Conservation (phyloP, 2,329 filamentous ascomycete genomes). For the Knoxdaviesia proteae region DNA sequence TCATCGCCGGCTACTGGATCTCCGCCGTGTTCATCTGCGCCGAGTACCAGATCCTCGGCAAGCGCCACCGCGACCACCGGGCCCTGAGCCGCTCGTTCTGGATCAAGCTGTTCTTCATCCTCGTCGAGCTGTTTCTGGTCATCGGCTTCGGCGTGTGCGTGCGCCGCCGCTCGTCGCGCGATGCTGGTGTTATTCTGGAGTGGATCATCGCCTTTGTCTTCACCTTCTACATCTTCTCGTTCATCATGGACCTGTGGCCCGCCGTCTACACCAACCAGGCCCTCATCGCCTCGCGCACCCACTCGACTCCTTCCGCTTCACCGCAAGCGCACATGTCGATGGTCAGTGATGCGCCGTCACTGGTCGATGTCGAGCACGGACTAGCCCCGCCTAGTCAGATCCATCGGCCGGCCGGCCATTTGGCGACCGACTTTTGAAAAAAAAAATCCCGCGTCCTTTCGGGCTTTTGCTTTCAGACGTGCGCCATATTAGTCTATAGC, state of each 20-base stretch:
- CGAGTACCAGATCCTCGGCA: conserved; percentile 51
- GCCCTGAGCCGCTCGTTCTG: conserved; percentile 64
- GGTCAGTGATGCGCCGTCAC: too few species aligned
- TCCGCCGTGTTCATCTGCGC: conserved; percentile 75
- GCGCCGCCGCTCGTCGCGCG: conserved; percentile 22
- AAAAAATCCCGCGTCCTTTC: too few species aligned
- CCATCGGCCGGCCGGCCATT: too few species aligned
- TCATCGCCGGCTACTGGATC: conserved; percentile 70
- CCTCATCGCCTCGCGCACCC: background rate
- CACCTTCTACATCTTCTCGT: conserved; percentile 72
- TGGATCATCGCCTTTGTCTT: conserved; percentile 65
- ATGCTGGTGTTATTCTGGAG: conserved; percentile 61
- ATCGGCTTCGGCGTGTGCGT: conserved; percentile 48
- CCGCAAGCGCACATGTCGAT: too few species aligned
- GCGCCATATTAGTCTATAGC: too few species aligned
- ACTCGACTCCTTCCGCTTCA: too few species aligned
- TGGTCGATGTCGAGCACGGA: too few species aligned
- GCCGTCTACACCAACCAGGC: conserved; percentile 39
- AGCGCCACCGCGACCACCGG: conserved; percentile 52
- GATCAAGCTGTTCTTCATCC: conserved; percentile 68
- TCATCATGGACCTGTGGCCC: conserved; percentile 71
- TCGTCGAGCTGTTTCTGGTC: conserved; percentile 55
- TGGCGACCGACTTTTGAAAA: too few species aligned
- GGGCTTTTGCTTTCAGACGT: too few species aligned
- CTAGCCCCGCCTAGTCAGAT: too few species aligned